Conservation (phyloP, 805 yeast species). For the Candida argentea region DNA sequence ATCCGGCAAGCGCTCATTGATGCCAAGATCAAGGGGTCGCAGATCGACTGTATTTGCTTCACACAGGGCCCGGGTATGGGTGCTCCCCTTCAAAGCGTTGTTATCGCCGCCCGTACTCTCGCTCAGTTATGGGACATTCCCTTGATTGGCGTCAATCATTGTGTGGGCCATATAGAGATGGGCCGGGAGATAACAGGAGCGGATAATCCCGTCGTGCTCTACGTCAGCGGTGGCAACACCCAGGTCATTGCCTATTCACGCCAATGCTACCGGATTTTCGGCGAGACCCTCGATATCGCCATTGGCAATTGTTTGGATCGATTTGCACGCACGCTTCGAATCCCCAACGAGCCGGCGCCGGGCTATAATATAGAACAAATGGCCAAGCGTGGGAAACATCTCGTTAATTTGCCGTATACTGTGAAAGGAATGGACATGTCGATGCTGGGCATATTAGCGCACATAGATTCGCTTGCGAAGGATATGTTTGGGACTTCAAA, state of each 20-base stretch:
- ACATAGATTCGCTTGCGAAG: constrained; percentile 70
- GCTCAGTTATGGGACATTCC: constrained; percentile 76
- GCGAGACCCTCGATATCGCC: constrained; percentile 97
- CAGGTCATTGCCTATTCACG: constrained; percentile 95
- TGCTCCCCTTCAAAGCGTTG: constrained; percentile 92
- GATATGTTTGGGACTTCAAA: constrained; percentile 45
- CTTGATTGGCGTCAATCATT: constrained; percentile 90
- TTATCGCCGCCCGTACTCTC: constrained; percentile 81
- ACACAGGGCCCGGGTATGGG: constrained; percentile 99
- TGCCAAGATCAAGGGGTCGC: constrained; percentile 40
- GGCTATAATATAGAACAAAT: constrained; percentile 95
- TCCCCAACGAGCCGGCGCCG: constrained; percentile 91
- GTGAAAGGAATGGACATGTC: constrained; percentile 98
- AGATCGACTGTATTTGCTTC: constrained; percentile 76
- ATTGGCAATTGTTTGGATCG: constrained; percentile 95
- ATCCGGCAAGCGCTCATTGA: constrained; percentile 57
- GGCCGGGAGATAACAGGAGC: constrained; percentile 99
- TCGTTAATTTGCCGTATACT: constrained; percentile 83
- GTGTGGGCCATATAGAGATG: constrained; percentile 98
- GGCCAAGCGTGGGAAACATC: constrained; percentile 58
- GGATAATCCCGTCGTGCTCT: constrained; percentile 89
- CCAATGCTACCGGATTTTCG: constrained; percentile 92
- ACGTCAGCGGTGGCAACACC: constrained; percentile 97
- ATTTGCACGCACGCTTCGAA: constrained; percentile 83
- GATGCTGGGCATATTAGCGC: constrained; percentile 90